Conservation (phyloP, 805 yeast species). For the Debaryomyces maramus region DNA sequence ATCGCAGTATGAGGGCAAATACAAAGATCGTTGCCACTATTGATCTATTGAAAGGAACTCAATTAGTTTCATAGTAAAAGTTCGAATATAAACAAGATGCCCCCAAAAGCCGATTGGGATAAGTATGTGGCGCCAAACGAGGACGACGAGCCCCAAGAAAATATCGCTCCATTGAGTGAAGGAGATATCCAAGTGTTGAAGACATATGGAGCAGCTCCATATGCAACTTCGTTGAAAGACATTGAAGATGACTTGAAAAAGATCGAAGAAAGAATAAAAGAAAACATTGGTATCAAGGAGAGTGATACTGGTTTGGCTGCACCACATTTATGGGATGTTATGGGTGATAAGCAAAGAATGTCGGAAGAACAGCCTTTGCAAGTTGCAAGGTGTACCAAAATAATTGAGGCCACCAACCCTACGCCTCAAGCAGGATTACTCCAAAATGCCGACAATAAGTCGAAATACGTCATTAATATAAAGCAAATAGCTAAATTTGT, state of each 20-base stretch:
- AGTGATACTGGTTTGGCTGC: conserved; percentile 98
- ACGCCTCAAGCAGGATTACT: conserved; percentile 32
- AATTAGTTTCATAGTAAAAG: too few species aligned
- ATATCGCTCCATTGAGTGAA: conserved; percentile 84
- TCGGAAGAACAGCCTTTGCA: conserved; percentile 93
- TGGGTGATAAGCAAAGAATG: conserved; percentile 93
- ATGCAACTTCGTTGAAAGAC: conserved; percentile 74
- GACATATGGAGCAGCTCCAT: conserved; percentile 97
- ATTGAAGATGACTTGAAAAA: conserved; percentile 85
- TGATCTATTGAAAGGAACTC: too few species aligned
- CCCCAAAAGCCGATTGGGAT: conserved; percentile 99
- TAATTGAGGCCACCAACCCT: conserved; percentile 63
- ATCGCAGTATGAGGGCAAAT: not conserved
- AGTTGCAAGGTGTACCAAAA: conserved; percentile 98
- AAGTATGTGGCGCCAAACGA: conserved; percentile 89
- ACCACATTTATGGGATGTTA: conserved; percentile 95
- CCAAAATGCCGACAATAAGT: conserved; percentile 73
- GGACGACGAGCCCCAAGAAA: conserved; percentile 63
- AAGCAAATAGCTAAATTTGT: conserved; percentile 98
- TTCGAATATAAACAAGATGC: conserved; percentile 49
- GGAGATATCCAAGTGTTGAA: conserved; percentile 97
- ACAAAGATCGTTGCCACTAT: conserved; percentile 1
- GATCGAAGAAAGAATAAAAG: conserved; percentile 85
- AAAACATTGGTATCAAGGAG: conserved; percentile 91
- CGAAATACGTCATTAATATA: conserved; percentile 92